These are phyloP conservation scores for Wakefieldia striispora DNA, from an alignment of 768 basidiomycete genomes.

Conservation along the genomic window DNA sequence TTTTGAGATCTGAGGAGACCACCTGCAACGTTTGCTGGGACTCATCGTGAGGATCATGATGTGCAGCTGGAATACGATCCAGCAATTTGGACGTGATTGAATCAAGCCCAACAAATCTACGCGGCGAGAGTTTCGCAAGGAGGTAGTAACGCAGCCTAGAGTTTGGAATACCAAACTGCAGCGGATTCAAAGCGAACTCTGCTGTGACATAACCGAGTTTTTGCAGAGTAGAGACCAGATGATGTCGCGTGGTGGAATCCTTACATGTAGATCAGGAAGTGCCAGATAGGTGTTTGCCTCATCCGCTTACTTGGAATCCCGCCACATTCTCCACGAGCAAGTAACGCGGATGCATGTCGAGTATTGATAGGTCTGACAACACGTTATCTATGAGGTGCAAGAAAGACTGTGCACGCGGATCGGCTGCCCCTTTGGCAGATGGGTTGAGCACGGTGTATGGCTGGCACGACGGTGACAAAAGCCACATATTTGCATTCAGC, in stretches of 20 bases:
- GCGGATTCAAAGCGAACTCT: slow-evolving; percentile 70
- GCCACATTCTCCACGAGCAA: slow-evolving; percentile 80
- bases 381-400: slow-evolving; percentile 64
- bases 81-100: slow-evolving; percentile 32
- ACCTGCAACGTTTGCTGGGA: not conserved
- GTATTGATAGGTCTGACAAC: slow-evolving; percentile 53
- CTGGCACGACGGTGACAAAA: slow-evolving; percentile 80
- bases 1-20: slow-evolving; percentile 5
- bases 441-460: slow-evolving; percentile 82
- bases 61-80: slow-evolving; percentile 56
- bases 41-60: slow-evolving; percentile 27
- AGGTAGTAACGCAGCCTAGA: slow-evolving; percentile 81
- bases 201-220: slow-evolving; percentile 52
- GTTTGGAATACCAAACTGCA: slow-evolving; percentile 80
- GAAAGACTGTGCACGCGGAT: slow-evolving; percentile 77
- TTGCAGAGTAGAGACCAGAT: slow-evolving; percentile 51
- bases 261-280: slow-evolving; percentile 28
- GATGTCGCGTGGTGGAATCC: slow-evolving; percentile 62
- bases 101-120: slow-evolving; percentile 34
- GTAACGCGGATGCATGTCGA: slow-evolving; percentile 49
- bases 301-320: slow-evolving; percentile 67
- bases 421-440: slow-evolving; percentile 62
- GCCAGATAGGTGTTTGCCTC: not conserved
- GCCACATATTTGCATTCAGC: slow-evolving; percentile 63
- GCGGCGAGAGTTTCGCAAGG: slow-evolving; percentile 54